These are phyloP conservation scores for Trichoderma cornu-damae DNA, from an alignment of 2,329 filamentous ascomycete species.

Conservation along the genomic window DNA sequence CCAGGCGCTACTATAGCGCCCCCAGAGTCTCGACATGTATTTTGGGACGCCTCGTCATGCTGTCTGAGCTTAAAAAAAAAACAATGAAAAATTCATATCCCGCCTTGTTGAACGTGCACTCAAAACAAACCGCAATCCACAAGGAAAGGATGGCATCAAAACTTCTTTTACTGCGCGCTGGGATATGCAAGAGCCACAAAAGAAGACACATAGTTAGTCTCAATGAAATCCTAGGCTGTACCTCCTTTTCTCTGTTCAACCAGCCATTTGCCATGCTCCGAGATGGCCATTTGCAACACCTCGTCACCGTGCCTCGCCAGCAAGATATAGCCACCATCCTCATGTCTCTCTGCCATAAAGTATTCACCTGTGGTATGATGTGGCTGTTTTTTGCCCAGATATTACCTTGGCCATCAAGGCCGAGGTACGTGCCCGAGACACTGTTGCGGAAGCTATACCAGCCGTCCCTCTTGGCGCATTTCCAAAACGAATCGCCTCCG, in stretches of 20 bases:
- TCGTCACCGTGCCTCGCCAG: neutral
- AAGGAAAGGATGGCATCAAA: neutral
- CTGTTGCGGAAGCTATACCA: constrained; percentile 1
- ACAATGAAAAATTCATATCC: neutral
- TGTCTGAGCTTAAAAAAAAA: too few relatives aligned
- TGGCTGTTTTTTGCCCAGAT: neutral
- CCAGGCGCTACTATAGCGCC: neutral
- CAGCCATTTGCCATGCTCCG: neutral
- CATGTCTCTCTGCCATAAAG: neutral
- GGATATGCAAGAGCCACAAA: neutral
- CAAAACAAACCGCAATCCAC: neutral
- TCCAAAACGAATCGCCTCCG: neutral
- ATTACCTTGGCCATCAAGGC: neutral
- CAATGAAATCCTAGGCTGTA: neutral
- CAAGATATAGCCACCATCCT: neutral
- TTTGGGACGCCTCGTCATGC: too few relatives aligned
- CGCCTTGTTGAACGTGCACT: neutral
- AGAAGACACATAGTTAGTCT: neutral
- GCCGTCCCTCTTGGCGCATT: neutral
- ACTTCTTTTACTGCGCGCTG: neutral
- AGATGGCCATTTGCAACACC: neutral
- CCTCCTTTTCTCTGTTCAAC: neutral
- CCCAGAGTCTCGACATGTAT: too few relatives aligned
- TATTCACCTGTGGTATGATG: neutral
- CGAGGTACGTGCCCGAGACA: neutral